Conservation (phyloP, 169 alveolate species). For the Hepatocystis sp. region DNA sequence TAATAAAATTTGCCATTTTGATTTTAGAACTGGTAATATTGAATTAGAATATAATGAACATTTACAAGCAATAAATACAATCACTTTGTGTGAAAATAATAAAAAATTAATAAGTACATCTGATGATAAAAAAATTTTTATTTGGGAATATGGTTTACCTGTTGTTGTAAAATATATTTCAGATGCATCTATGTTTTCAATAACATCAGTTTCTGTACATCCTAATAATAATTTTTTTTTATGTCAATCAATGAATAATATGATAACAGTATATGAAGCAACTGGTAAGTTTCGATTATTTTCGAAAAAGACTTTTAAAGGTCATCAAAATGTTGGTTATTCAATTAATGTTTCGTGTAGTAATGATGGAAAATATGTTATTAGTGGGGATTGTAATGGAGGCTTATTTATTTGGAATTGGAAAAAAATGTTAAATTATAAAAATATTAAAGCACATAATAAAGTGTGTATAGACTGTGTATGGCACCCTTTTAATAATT, state of each 20-base stretch:
- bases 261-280: constrained; percentile 95
- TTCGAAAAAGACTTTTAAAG: constrained; percentile 95
- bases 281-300: constrained; percentile 89
- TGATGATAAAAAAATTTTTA: constrained; percentile 96
- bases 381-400: constrained; percentile 97
- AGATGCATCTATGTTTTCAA: constrained; percentile 96
- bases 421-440: constrained; percentile 93
- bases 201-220: constrained; percentile 94
- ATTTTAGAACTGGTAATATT: constrained; percentile 91
- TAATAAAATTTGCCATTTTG: constrained; percentile 93
- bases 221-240: constrained; percentile 95
- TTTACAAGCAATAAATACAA: constrained; percentile 94
- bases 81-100: constrained; percentile 94
- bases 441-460: constrained; percentile 95
- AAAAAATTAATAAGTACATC: constrained; percentile 94
- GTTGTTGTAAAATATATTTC: constrained; percentile 96
- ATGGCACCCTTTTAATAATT: constrained; percentile 97
- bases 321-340: constrained; percentile 95
- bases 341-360: constrained; percentile 95
- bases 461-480: constrained; percentile 95
- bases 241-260: constrained; percentile 96
- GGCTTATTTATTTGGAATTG: constrained; percentile 97
- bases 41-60: constrained; percentile 96
- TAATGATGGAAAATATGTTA: constrained; percentile 96
- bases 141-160: constrained; percentile 98